Evolutionary conservation across 1,284 basidiomycete genomes (phyloP).

Genomic region (Cryptococcus sp.): DNA sequence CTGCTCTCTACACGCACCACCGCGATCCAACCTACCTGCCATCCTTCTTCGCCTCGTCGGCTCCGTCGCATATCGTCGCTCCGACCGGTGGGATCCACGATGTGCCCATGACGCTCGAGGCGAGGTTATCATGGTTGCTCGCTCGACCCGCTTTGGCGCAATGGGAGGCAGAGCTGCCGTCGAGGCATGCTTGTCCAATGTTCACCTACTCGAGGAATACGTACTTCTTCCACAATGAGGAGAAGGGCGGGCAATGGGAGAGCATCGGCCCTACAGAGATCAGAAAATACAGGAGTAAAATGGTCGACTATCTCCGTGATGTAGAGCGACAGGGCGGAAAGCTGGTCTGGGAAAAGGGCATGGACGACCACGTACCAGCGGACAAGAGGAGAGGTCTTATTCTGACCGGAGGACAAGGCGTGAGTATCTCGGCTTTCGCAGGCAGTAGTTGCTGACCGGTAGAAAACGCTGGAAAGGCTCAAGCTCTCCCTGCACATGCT

Average conservation of each 20-base stretch:
- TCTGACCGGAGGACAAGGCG: constrained; percentile 46
- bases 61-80: constrained; percentile 16
- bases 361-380: constrained; percentile 27
- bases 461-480: constrained; percentile 44
- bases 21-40: constrained; percentile 3
- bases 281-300: constrained; percentile 33
- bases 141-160: constrained; percentile 36
- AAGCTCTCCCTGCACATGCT: constrained; percentile 44
- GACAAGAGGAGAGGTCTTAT: constrained; percentile 44
- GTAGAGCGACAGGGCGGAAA: constrained; percentile 38
- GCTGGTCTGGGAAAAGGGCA: constrained; percentile 39
- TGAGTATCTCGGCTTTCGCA: constrained; percentile 17
- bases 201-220: constrained; percentile 41
- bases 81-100: constrained; percentile 29
- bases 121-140: constrained; percentile 29
- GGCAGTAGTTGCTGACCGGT: neutral
- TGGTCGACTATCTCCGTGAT: constrained; percentile 41
- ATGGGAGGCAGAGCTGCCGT: constrained; percentile 39
- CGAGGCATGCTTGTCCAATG: constrained; percentile 37
- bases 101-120: constrained; percentile 36
- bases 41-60: constrained; percentile 7
- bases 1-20: constrained; percentile 9
- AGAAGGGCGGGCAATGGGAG: constrained; percentile 42
- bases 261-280: constrained; percentile 36
- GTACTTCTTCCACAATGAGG: constrained; percentile 43